Evolutionary conservation across 805 yeast genomes (phyloP).

Genomic region (Metschnikowia borealis): DNA sequence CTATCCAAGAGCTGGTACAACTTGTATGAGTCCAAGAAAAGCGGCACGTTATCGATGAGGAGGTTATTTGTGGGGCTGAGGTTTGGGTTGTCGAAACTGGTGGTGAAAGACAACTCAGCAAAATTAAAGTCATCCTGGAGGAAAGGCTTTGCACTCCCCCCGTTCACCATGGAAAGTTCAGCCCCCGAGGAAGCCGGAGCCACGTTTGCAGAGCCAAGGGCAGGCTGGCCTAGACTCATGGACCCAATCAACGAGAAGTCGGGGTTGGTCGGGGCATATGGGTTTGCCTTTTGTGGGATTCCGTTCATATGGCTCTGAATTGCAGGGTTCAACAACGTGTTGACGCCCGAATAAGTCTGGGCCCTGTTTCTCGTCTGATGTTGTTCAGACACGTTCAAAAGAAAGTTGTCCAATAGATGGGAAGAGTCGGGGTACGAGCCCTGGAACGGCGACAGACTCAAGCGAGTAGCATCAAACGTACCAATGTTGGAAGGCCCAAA

Average conservation of each 20-base stretch:
- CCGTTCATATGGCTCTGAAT: background rate
- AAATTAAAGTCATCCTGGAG: conserved; percentile 59
- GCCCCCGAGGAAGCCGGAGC: conserved; percentile 4
- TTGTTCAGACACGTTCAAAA: conserved; percentile 21
- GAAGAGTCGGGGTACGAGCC: conserved; percentile 22
- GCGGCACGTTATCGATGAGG: conserved; percentile 77
- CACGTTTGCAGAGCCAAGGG: conserved; percentile 1
- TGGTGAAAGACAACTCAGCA: conserved; percentile 55
- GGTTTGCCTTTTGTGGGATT: background rate
- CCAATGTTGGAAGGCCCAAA: conserved; percentile 19
- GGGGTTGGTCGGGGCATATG: background rate
- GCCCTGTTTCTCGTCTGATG: conserved; percentile 30
- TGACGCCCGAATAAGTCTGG: conserved; percentile 39
- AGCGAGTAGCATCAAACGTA: conserved; percentile 15
- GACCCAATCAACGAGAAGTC: background rate
- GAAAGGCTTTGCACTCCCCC: conserved; percentile 16
- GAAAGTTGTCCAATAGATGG: conserved; percentile 29
- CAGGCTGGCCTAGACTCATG: conserved; percentile 5
- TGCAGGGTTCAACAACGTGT: conserved; percentile 2
- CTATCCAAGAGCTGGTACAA: conserved; percentile 24
- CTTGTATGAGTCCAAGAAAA: conserved; percentile 52
- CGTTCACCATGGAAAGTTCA: conserved; percentile 2
- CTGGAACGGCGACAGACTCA: conserved; percentile 24
- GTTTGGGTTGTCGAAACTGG: conserved; percentile 65
- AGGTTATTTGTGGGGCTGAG: conserved; percentile 75